phyloP scores from a whole-genome alignment of 306 rosid genomes.

The Rosa multiflora region DNA sequence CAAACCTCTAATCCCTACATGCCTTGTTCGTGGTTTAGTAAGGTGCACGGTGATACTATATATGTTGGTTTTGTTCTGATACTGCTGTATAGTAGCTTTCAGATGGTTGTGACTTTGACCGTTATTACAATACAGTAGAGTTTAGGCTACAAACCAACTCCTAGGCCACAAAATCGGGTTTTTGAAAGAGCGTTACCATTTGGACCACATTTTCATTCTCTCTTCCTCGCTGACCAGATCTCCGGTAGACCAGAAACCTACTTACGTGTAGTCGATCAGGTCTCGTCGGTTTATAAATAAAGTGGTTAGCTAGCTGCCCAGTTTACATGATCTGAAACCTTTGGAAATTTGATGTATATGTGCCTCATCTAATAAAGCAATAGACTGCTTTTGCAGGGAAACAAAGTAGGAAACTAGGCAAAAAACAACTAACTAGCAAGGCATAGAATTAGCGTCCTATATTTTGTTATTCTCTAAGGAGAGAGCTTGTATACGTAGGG shows the following conservation, averaged over 20 bases:
- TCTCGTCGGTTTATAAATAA: neutral
- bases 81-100: too few relatives aligned
- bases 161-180: neutral
- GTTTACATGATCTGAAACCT: neutral
- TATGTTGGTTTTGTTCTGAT: too few relatives aligned
- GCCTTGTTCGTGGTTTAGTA: too few relatives aligned
- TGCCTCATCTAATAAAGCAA: neutral
- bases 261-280: too few relatives aligned
- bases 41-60: too few relatives aligned
- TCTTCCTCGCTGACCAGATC: neutral
- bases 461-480: neutral
- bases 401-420: neutral
- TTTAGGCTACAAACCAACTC: neutral
- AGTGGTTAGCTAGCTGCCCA: neutral
- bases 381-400: neutral
- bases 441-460: neutral
- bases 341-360: neutral
- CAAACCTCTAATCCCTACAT: too few relatives aligned
- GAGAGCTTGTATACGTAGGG: neutral
- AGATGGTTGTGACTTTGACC: conserved; percentile 13
- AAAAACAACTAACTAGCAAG: too few relatives aligned
- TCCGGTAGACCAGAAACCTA: neutral
- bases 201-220: conserved; percentile 4
- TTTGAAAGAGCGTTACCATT: conserved; percentile 5
- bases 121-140: neutral